Evolutionary conservation across 805 yeast species (phyloP), one percentile per base, ranked within the genome.

Genomic region (Starmerella floris): DNA sequence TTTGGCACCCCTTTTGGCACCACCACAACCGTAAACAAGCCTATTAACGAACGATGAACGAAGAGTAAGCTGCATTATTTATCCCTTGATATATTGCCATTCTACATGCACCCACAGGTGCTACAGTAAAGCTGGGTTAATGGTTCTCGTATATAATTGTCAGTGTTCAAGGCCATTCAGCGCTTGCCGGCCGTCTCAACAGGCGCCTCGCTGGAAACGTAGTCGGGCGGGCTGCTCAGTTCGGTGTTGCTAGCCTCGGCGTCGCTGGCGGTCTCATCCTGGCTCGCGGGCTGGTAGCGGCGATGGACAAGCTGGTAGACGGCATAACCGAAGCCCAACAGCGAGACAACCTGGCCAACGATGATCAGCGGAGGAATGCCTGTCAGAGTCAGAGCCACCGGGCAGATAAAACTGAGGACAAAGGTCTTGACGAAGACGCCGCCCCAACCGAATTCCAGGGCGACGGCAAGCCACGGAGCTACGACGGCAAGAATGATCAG

Each of bases 401-500:
- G 38, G 20, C 19, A 5, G 20, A 16, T 27, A n/a, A 35, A 5
- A 6, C 25, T 22, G 17, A 34, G 23, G 25, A 20, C 19, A 23
- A 30, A 4, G 13, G n/a, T 31, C 17, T 21, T 13, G n/a, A 13
- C 15, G 21, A 41, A 23, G 27, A 21, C 5, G 10, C 20, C 3
- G 17, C 38, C 23, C 16, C 17, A n/a, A 37, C 40, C 44, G 19
- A n/a, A 28, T 5, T 30, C 34, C 11, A 35, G 21, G 22, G 30
- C 44, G 10, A 41, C 19, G n/a, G 30, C 17, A 3, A 23, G 17
- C 44, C 40, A 41, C 9, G 43, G 43, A 15, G 40, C 11, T 21
- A 39, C 39, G 21, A 40, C 22, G 13, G 36, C 35, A 19, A 35
- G 42, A 13, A 35, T 37, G 19, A 32, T 42, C 26, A 36, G 19